Conservation (phyloP, 345 rosid species). For the Salix brachista region DNA sequence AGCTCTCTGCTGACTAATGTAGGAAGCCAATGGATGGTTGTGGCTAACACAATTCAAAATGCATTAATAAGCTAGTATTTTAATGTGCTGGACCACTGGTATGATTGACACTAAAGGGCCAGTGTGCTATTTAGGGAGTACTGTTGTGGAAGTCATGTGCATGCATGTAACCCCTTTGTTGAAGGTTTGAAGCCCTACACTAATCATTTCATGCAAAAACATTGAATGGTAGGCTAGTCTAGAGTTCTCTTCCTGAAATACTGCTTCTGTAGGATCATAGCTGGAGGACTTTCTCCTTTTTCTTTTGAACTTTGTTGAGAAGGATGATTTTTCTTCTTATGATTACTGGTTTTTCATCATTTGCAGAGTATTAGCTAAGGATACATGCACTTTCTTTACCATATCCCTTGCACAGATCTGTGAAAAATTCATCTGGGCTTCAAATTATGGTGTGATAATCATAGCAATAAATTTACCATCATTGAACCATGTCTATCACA, state of each 20-base stretch:
- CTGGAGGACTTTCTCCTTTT: not conserved
- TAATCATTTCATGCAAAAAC: not conserved
- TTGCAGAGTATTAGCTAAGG: not conserved
- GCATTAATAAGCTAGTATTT: not conserved
- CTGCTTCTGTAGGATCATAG: not conserved
- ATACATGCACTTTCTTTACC: not conserved
- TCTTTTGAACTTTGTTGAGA: not conserved
- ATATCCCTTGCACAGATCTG: not conserved
- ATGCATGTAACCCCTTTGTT: not conserved
- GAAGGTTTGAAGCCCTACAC: not conserved
- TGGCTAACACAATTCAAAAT: not conserved
- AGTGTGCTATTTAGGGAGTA: not conserved
- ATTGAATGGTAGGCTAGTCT: not conserved
- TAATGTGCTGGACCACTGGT: not conserved
- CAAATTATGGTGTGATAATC: not conserved
- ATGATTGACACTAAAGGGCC: not conserved
- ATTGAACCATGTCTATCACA: not conserved
- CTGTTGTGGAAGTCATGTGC: not conserved
- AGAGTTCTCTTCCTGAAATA: not conserved
- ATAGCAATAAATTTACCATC: not conserved
- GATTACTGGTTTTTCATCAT: not conserved
- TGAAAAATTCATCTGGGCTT: not conserved
- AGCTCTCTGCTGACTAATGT: not conserved
- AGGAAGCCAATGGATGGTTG: not conserved
- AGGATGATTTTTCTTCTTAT: not conserved